Base-by-base conservation (phyloP, 768 basidiomycete species). In the Rubroboletus satanas region DNA sequence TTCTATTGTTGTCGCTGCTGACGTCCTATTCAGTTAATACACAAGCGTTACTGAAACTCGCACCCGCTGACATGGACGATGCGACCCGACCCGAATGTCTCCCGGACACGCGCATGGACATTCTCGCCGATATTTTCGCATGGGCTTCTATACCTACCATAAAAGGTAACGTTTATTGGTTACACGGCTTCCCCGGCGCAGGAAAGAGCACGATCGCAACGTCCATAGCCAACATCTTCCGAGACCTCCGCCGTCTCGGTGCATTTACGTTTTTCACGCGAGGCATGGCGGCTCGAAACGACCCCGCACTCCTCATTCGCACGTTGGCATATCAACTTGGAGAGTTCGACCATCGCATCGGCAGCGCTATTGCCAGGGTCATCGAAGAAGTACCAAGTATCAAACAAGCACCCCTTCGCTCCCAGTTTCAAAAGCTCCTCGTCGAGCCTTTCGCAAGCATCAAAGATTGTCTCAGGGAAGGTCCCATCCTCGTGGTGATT, bases 141-240 rank as follows among this genome's bases (percentile, higher is more conserved):
- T 71, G 69, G 69, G 55, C 50, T 18, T 32, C 60, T 26, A 57
- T 49, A 23, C 71, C 69, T n/a, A 46, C 49, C 4, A 15, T 21
- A 38, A 54, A 55, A 21, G 31, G 54, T 4, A 71, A 59, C 18
- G 50, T 74, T 8, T 71, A 66, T 35, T 74, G 73, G 73, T 49
- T 74, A 29, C 61, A 69, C 32, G 72, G 73, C 8, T 65, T 71
- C 35, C 71, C 73, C 0, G 73, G 73, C 17, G 54, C 71, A 6
- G 74, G 73, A 11, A 74, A 74, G 61, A 75, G 73, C 36, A 66
- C 73, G 2, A 59, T 74, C 21, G 51, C 73, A 5, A 75, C 68
- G 0, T 74, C 74, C 0, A 52, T 73, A 12, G 73, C 73, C 35
- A 66, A 70, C 49, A 44, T 72, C 28, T 70, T 69, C 28, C 59